Base-by-base conservation (phyloP, 306 rosid species). In the Ammopiptanthus mongolicus region DNA sequence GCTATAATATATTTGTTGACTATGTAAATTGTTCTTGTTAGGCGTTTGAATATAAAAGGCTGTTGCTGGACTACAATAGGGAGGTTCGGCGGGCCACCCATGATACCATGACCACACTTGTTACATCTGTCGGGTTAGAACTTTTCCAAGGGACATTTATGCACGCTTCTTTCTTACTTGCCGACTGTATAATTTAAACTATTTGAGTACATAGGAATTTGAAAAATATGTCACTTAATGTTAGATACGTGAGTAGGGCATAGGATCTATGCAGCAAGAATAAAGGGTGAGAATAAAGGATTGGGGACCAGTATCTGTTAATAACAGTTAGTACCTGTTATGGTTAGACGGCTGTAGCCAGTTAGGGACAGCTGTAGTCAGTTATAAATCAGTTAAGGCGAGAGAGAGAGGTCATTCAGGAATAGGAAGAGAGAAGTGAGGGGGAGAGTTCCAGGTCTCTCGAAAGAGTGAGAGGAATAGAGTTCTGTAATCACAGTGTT, bases 1-100 rank as follows among this genome's bases (percentile, higher is more conserved):
- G 44, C 53, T 78, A 47, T 65, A 44, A 67, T 72, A 58, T 77
- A 58, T 42, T 76, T 46, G 63, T 76, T 46, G 63, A 73, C 57
- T 39, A 4, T 41, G 19, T 60, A 14, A 71, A 25, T 78, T 15
- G 80, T 73, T 84, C 28, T 76, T 55, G 39, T 70, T 61, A 94
- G 98, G 95, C 87, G 29, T 94, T 94, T 83, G 97, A 90, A 77
- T 94, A 94, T 86, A 94, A 90, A 85, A 94, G 82, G 83, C 85
- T 94, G 80, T 82, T 94, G 93, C 86, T 91, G 84, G 98, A 94
- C 85, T 94, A 94, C 81, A 94, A 87, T 74, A 90, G 97, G 85
- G 98, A 94, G 51, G 97, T 94, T 48, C 86, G 98, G 84, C 91
- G 96, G 71, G 91, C 88, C 25, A 90, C 98, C 67, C 96, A 94